These are phyloP conservation scores for Cucumis cinereus DNA, from an alignment of 306 rosid genomes.

Conservation along the genomic window DNA sequence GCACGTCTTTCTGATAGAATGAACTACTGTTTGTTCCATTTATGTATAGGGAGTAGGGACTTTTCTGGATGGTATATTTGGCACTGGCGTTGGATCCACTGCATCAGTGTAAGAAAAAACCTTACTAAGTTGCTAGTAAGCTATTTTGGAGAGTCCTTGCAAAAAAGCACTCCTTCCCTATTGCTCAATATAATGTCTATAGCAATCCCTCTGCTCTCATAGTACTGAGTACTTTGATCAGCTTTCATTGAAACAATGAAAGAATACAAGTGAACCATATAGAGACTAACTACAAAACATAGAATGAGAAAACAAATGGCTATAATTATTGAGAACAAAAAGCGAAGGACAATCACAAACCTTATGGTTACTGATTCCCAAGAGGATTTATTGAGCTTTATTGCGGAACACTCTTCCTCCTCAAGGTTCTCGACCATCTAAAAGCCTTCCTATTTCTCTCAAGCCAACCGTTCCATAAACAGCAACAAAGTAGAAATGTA, in stretches of 20 bases:
- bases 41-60: slow-evolving; percentile 56
- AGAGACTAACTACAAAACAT: neutral
- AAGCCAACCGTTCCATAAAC: neutral
- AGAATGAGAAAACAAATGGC: neutral
- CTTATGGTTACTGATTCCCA: neutral
- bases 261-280: neutral
- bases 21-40: neutral
- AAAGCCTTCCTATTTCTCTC: neutral
- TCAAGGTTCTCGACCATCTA: neutral
- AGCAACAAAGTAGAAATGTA: neutral
- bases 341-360: neutral
- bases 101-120: slow-evolving; percentile 62
- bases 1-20: neutral
- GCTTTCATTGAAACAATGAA: neutral
- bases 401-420: neutral
- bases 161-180: neutral
- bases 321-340: neutral
- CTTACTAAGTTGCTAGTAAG: neutral
- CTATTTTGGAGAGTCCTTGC: neutral
- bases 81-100: slow-evolving; percentile 55
- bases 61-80: slow-evolving; percentile 59
- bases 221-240: neutral
- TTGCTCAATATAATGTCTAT: neutral
- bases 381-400: neutral
- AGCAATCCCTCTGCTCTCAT: neutral